Percentiles rank a stretch among this genome's conserved stretches.
Conservation (phyloP, 2,329 filamentous ascomycete genomes). For the Ceratocystiopsis brevicomis region DNA sequence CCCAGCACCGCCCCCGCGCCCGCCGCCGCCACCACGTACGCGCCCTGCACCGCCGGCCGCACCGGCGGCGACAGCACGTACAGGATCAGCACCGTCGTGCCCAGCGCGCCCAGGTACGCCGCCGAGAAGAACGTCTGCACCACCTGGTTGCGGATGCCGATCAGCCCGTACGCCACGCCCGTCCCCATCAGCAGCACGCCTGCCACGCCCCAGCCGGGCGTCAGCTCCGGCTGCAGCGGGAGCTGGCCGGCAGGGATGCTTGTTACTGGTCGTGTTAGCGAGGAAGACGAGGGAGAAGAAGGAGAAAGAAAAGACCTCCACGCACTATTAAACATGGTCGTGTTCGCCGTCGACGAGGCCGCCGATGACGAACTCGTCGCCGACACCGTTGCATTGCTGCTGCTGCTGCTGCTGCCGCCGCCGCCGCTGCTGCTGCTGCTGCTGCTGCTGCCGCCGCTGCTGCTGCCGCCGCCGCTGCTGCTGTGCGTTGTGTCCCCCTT, state of each 20-base stretch:
- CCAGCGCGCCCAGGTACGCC: constrained; percentile 51
- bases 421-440: too few relatives aligned
- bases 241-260: constrained; percentile 35
- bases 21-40: constrained; percentile 62
- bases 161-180: constrained; percentile 50
- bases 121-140: constrained; percentile 67
- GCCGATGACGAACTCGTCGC: background rate
- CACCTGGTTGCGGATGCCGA: constrained; percentile 68
- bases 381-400: background rate
- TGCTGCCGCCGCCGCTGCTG: background rate
- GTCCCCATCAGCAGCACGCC: constrained; percentile 58
- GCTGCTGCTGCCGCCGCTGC: background rate
- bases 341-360: constrained; percentile 6
- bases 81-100: constrained; percentile 63
- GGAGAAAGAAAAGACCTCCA: background rate
- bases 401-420: background rate
- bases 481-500: background rate
- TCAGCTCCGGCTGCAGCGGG: constrained; percentile 56
- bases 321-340: constrained; percentile 12
- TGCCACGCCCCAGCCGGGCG: constrained; percentile 62
- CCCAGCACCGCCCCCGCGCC: constrained; percentile 59
- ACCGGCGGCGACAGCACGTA: constrained; percentile 77
- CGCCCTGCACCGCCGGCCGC: constrained; percentile 59
- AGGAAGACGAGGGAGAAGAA: too few relatives aligned
- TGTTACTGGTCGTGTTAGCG: background rate